These are phyloP conservation scores for Yamadazyma atmosphaerica DNA, from an alignment of 1,139 yeast species.

Conservation along the genomic window DNA sequence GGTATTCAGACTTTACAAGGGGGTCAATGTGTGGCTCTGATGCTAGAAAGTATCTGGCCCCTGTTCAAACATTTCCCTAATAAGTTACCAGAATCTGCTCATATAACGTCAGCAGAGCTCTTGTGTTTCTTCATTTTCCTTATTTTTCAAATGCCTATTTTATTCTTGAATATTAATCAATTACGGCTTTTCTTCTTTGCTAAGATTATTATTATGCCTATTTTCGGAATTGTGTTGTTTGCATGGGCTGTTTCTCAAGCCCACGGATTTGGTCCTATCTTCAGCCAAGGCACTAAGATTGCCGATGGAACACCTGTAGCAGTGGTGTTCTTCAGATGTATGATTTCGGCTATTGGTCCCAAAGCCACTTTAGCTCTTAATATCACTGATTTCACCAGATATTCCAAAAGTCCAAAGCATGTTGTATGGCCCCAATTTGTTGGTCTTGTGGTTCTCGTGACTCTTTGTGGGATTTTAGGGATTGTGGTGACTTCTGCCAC, in stretches of 20 bases:
- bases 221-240: constrained; percentile 22
- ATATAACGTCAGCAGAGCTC: constrained; percentile 23
- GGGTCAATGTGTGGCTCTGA: constrained; percentile 18
- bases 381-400: constrained; percentile 31
- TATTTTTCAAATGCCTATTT: constrained; percentile 18
- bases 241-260: constrained; percentile 20
- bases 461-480: constrained; percentile 14
- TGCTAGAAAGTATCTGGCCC: constrained; percentile 15
- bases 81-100: constrained; percentile 26
- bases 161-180: constrained; percentile 21
- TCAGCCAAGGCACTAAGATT: constrained; percentile 15
- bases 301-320: constrained; percentile 17
- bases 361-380: constrained; percentile 32
- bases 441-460: constrained; percentile 25
- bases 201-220: constrained; percentile 18
- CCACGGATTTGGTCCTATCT: constrained; percentile 24
- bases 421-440: constrained; percentile 26
- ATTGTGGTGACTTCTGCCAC: constrained; percentile 14
- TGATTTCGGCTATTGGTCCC: constrained; percentile 25
- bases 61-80: constrained; percentile 18
- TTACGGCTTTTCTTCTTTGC: constrained; percentile 19
- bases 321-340: constrained; percentile 22
- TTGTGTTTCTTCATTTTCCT: constrained; percentile 25
- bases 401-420: constrained; percentile 23
- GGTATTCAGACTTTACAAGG: constrained; percentile 25